Conservation (phyloP, 768 basidiomycete genomes). For the Lactarius akahatsu region DNA sequence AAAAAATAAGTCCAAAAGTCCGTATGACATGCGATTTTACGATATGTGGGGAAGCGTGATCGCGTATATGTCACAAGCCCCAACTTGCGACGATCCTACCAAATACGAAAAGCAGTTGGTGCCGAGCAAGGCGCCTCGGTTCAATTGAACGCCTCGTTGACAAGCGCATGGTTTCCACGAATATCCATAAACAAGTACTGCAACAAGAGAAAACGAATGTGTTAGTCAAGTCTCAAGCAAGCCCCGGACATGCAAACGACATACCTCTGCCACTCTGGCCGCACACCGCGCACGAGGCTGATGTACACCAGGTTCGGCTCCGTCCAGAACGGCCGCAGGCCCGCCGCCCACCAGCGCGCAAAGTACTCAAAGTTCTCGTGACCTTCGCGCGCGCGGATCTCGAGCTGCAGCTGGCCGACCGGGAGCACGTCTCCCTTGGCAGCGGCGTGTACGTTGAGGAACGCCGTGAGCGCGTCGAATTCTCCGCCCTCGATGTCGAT, state of each 20-base stretch:
- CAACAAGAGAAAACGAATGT: too few relatives aligned
- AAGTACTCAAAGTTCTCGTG: constrained; percentile 48
- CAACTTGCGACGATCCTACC: not conserved
- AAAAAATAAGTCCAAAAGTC: not conserved
- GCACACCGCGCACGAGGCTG: constrained; percentile 40
- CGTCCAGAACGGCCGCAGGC: constrained; percentile 68
- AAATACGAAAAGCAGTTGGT: too few relatives aligned
- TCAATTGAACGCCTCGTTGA: constrained; percentile 8
- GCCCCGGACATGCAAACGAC: not conserved
- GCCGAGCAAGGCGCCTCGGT: not conserved
- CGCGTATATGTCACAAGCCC: not conserved
- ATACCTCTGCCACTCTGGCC: constrained; percentile 47
- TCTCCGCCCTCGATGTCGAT: constrained; percentile 71
- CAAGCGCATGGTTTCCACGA: constrained; percentile 34
- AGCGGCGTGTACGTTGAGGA: constrained; percentile 41
- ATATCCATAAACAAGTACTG: constrained; percentile 33
- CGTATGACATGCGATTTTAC: not conserved
- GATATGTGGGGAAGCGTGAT: not conserved
- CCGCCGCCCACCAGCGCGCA: constrained; percentile 61
- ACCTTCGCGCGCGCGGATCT: constrained; percentile 49
- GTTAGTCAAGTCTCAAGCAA: too few relatives aligned
- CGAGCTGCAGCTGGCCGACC: constrained; percentile 72
- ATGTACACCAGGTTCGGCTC: constrained; percentile 53
- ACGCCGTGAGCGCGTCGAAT: constrained; percentile 53
- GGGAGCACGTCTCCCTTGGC: constrained; percentile 41